These are phyloP conservation scores for Naganishia antarctica DNA, from an alignment of 768 basidiomycete species.

Conservation along the genomic window DNA sequence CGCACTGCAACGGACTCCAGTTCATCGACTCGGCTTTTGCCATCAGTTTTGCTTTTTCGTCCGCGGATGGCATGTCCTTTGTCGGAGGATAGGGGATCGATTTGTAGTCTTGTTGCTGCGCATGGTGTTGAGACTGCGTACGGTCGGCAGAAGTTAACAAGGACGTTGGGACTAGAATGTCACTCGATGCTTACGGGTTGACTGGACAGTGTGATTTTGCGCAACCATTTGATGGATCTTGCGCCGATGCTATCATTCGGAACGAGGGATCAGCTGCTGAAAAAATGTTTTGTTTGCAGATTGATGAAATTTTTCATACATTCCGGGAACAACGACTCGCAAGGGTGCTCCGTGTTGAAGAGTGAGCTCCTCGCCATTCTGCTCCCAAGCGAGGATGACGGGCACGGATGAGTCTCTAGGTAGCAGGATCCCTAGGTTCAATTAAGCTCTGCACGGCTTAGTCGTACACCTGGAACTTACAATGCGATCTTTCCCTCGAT, in stretches of 20 bases:
- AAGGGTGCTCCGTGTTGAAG: slow-evolving; percentile 32
- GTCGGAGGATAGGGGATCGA: slow-evolving; percentile 56
- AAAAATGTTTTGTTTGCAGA: too few species aligned
- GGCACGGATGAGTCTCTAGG: slow-evolving; percentile 25
- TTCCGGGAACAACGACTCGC: slow-evolving; percentile 31
- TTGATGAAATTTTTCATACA: not conserved
- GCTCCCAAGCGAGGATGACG: slow-evolving; percentile 30
- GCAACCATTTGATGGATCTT: slow-evolving; percentile 32
- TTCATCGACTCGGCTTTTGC: slow-evolving; percentile 9
- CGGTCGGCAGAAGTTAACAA: not conserved
- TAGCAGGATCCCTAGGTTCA: not conserved
- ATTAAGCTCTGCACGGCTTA: slow-evolving; percentile 31
- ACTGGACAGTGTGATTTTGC: slow-evolving; percentile 24
- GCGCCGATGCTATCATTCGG: slow-evolving; percentile 31
- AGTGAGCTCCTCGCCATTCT: slow-evolving; percentile 26
- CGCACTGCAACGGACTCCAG: slow-evolving; percentile 20
- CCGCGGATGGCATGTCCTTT: not conserved
- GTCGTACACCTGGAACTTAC: slow-evolving; percentile 56
- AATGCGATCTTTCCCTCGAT: slow-evolving; percentile 60
- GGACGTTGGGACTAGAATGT: not conserved
- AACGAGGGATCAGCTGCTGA: too few species aligned
- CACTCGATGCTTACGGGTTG: not conserved
- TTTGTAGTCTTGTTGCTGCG: slow-evolving; percentile 69
- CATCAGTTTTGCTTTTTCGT: slow-evolving; percentile 11
- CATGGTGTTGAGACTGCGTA: slow-evolving; percentile 63